phyloP scores from a whole-genome alignment of 2,329 filamentous ascomycete species.

The Zasmidium angulare region DNA sequence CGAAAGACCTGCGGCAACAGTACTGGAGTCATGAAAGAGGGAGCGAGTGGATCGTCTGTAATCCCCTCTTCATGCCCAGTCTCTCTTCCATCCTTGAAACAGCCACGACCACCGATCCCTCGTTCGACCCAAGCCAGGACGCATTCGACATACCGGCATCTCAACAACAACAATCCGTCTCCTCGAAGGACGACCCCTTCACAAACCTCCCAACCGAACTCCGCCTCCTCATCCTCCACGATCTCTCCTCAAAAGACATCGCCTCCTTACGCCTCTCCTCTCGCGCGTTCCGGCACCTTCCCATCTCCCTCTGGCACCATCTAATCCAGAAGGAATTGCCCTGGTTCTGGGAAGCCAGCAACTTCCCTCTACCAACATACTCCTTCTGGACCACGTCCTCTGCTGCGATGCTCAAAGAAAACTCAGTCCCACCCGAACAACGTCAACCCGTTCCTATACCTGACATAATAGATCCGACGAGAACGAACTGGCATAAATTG shows the following conservation, averaged over 20 bases:
- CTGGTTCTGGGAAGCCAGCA: conserved; percentile 22
- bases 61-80: conserved; percentile 10
- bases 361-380: not conserved
- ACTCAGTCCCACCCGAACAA: not conserved
- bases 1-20: not conserved
- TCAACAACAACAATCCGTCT: not conserved
- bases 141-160: not conserved
- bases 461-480: not conserved
- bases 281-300: conserved; percentile 17
- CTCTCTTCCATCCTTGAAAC: not conserved
- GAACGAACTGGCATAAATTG: conserved; percentile 13
- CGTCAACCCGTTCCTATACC: conserved; percentile 5
- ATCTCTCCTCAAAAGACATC: conserved; percentile 5
- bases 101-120: not conserved
- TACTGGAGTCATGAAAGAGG: conserved; percentile 13
- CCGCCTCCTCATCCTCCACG: conserved; percentile 5
- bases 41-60: conserved; percentile 9
- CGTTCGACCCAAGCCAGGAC: not conserved
- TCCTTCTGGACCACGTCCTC: conserved; percentile 5
- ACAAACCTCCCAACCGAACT: conserved; percentile 8
- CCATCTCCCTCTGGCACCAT: conserved; percentile 11
- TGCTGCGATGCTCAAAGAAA: not conserved
- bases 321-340: conserved; percentile 18
- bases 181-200: conserved; percentile 10
- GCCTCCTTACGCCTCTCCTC: conserved; percentile 11